Base-by-base conservation (phyloP, 2,329 filamentous ascomycete species). In the Metarhizium robertsii region DNA sequence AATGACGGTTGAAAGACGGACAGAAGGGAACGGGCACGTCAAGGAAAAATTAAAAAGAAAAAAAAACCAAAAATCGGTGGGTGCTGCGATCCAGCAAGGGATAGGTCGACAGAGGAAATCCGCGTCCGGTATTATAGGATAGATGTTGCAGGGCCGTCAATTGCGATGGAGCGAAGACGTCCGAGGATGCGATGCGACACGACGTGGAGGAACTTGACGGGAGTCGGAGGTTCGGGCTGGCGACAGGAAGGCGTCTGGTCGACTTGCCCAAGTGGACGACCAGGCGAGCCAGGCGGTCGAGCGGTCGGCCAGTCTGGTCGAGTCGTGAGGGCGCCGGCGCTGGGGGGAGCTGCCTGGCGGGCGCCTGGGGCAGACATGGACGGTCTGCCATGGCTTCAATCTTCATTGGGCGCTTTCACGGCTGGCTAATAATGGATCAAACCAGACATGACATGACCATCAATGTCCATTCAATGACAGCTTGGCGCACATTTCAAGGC, bases 131-230 rank as follows among this genome's bases (percentile, higher is more conserved):
- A 30, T 46, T 52, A 52, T 34, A 42, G 18, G 11, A 49, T 16
- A 16, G 36, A 6, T 50, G n/a, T 45, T 43, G 40, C 16, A 45
- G 20, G 29, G 13, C 25, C 20, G 50, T 43, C 45, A 49, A 56
- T 45, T 50, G 53, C 42, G 42, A 56, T 56, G 52, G 52, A 58
- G 52, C 54, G 54, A 54, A 6, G n/a, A 42, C 25, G 38, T 55
- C 52, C 45, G 49, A 53, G 55, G 55, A 57, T 53, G 57, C 49
- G 52, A 47, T 32, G 20, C 42, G 29, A 30, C 48, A 55, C 46
- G 53, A 50, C 38, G 50, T 34, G 38, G 48, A 52, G 53, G 52
- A 49, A 34, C 25, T 25, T 25, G 25, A 25, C 49, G 52, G 32
- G 51, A 58, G 42, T 51, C 53, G 51, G 53, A 48, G 38, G 25